These are phyloP conservation scores for Melaleuca alternifolia DNA, from an alignment of 345 rosid genomes.

Conservation along the genomic window DNA sequence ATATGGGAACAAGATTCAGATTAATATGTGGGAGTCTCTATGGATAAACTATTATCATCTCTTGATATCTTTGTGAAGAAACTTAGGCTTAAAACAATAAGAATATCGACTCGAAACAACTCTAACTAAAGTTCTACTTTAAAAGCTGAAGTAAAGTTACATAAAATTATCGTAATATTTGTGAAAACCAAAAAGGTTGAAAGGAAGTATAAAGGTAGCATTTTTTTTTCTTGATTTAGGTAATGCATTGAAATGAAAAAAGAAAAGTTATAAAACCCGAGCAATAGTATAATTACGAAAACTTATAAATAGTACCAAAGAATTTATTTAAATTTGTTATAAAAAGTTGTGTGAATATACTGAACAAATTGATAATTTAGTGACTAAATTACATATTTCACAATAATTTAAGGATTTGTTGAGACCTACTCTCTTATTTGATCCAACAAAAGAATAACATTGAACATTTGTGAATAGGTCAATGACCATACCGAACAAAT, in stretches of 20 bases:
- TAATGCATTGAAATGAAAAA: background rate
- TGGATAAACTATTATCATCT: background rate
- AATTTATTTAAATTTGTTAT: background rate
- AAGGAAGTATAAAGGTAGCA: background rate
- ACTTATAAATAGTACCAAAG: background rate
- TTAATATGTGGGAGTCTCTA: background rate
- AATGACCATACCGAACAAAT: fast-evolving
- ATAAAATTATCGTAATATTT: background rate
- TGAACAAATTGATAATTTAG: background rate
- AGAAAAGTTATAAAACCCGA: fast-evolving
- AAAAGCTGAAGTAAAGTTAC: background rate
- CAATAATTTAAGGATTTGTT: fast-evolving
- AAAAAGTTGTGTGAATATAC: background rate
- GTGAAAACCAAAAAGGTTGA: background rate
- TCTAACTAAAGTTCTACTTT: background rate
- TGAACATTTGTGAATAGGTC: background rate
- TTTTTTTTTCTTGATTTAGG: background rate
- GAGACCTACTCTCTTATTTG: background rate
- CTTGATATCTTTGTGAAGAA: background rate
- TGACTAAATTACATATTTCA: background rate
- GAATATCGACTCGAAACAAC: background rate
- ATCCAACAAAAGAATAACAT: background rate
- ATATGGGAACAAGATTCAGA: background rate
- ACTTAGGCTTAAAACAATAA: background rate
- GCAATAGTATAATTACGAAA: fast-evolving